Conservation (phyloP, 1,284 basidiomycete genomes). For the Exobasidium rhododendri region DNA sequence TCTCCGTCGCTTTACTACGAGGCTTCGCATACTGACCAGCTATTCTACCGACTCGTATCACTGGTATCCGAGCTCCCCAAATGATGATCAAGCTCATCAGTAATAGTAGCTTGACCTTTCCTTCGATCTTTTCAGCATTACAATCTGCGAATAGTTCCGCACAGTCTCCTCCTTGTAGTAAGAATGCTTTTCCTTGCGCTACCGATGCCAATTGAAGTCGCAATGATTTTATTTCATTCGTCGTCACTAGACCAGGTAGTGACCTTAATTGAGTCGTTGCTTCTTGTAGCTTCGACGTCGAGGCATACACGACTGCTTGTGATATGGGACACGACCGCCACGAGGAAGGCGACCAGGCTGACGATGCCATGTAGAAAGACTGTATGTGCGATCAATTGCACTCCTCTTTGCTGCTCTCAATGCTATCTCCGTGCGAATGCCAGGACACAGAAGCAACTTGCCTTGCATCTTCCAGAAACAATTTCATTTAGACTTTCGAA, state of each 20-base stretch:
- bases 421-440: too few relatives aligned
- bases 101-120: constrained; percentile 88
- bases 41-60: constrained; percentile 46
- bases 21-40: constrained; percentile 86
- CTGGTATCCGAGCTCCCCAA: constrained; percentile 72
- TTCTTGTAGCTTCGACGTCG: constrained; percentile 27
- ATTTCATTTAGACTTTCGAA: too few relatives aligned
- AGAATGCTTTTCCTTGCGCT: constrained; percentile 65
- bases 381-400: neutral
- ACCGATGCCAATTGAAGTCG: constrained; percentile 41
- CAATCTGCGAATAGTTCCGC: constrained; percentile 64
- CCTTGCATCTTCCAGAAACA: too few relatives aligned
- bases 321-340: constrained; percentile 46
- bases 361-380: neutral
- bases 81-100: constrained; percentile 92
- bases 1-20: constrained; percentile 79
- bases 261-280: constrained; percentile 33
- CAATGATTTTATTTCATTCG: constrained; percentile 46
- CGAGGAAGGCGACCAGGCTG: constrained; percentile 20
- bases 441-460: too few relatives aligned
- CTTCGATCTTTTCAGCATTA: constrained; percentile 84
- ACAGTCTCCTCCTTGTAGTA: constrained; percentile 94
- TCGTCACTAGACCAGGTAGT: constrained; percentile 51
- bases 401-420: too few relatives aligned
- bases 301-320: constrained; percentile 48